Evolutionary conservation across 352 stramenopile species (phyloP).

Genomic region (Pythium angustatum): DNA sequence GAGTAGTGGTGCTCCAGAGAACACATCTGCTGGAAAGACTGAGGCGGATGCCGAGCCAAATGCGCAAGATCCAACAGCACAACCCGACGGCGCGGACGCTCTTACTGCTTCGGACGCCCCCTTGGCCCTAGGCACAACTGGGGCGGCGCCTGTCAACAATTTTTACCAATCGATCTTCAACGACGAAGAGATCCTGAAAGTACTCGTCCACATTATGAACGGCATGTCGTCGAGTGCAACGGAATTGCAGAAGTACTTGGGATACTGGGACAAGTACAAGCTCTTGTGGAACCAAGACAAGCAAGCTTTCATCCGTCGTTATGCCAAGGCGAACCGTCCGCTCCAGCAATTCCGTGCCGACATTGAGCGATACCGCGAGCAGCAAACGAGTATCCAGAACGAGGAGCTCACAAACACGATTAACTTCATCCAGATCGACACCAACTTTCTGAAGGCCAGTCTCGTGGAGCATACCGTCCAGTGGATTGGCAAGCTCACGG

Average conservation of each 20-base stretch:
- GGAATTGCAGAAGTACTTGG: slow-evolving; percentile 94
- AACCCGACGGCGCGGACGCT: no score
- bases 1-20: slow-evolving; percentile 4
- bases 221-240: slow-evolving; percentile 93
- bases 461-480: slow-evolving; percentile 92
- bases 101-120: background rate
- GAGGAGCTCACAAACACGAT: slow-evolving; percentile 93
- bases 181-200: slow-evolving; percentile 95
- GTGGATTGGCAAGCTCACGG: slow-evolving; percentile 92
- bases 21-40: slow-evolving; percentile 10
- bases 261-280: slow-evolving; percentile 95
- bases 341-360: slow-evolving; percentile 92
- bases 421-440: slow-evolving; percentile 96
- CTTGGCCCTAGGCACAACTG: slow-evolving; percentile 22
- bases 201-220: slow-evolving; percentile 96
- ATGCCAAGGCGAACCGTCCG: slow-evolving; percentile 93
- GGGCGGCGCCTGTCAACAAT: slow-evolving; percentile 40
- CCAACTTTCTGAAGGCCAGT: slow-evolving; percentile 89
- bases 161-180: slow-evolving; percentile 96
- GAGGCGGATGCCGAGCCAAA: slow-evolving; percentile 5
- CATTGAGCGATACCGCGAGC: slow-evolving; percentile 90
- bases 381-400: slow-evolving; percentile 91
- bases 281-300: slow-evolving; percentile 94
- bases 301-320: slow-evolving; percentile 94
- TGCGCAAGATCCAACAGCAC: slow-evolving; percentile 22